Evolutionary conservation across 768 basidiomycete species (phyloP), one percentile per base, ranked within the genome.

Genomic region (Hortiboletus campestris): DNA sequence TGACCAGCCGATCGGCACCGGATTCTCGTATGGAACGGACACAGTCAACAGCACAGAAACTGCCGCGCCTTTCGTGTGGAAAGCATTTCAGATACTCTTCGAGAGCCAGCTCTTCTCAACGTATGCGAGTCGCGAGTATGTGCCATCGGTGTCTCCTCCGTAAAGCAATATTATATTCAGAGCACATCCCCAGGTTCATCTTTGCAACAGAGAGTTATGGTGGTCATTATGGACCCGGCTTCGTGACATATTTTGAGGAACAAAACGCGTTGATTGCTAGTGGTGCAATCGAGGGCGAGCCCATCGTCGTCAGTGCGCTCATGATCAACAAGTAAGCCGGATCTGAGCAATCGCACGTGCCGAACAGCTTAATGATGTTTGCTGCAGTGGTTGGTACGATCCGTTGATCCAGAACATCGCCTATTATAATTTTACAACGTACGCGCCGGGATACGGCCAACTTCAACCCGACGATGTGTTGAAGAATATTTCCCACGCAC

Each of bases 131-230:
- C 72, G 84, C 61, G 81, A 86, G 83, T 83, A 59, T 38, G 80
- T 67, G 57, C 13, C 36, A 16, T 13, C 9, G 3, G 9, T 35
- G 1, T 38, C n/a, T 14, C 49, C 5, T 31, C 6, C 31, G n/a
- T 9, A 6, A 25, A 14, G 40, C 8, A 14, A 46, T 16, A 16
- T 16, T 28, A 14, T 19, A 8, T 17, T 51, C 19, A 49, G 5
- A 44, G 19, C 16, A 31, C 14, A 39, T 34, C 0, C 22, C 19
- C 38, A 85, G 85, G 60, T 85, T 86, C 59, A 79, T 84, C 36
- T 76, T 86, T 44, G 77, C 83, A 2, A 85, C 85, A 6, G 85
- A 88, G 64, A 84, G 83, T 48, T 88, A 85, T 51, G 85, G 85
- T 7, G 84, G 85, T 0, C 84, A 87, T 62, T 87, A 85, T 63